Conservation (phyloP, 2,329 filamentous ascomycete genomes). For the Phaeosphaeria sp. region DNA sequence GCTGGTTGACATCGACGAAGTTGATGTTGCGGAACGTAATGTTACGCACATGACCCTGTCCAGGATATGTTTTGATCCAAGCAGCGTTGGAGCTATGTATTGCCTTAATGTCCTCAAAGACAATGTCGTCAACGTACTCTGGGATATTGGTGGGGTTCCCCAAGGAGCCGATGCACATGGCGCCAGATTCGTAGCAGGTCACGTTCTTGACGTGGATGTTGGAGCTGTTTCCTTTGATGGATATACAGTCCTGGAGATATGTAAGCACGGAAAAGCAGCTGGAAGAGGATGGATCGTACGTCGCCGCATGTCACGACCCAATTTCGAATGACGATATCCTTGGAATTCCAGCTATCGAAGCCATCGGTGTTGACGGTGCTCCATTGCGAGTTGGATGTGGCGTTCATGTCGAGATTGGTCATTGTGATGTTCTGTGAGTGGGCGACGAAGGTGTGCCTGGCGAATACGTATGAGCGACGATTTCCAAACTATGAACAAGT, state of each 20-base stretch:
- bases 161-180: constrained; percentile 64
- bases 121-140: constrained; percentile 61
- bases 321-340: constrained; percentile 54
- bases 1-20: constrained; percentile 53
- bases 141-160: constrained; percentile 63
- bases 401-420: constrained; percentile 61
- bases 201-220: constrained; percentile 66
- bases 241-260: constrained; percentile 65
- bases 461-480: no score
- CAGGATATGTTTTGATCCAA: constrained; percentile 44
- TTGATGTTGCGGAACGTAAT: constrained; percentile 53
- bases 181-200: constrained; percentile 66
- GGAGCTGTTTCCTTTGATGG: constrained; percentile 65
- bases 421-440: constrained; percentile 59
- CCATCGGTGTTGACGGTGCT: constrained; percentile 60
- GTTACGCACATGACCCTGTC: constrained; percentile 52
- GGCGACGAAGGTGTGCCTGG: constrained; percentile 52
- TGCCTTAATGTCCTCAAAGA: constrained; percentile 45
- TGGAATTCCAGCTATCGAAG: constrained; percentile 59
- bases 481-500: no score
- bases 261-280: constrained; percentile 38
- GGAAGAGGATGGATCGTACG: constrained; percentile 24
- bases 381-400: constrained; percentile 54
- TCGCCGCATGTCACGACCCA: constrained; percentile 51
- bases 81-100: constrained; percentile 35